Conservation (phyloP, 2,329 filamentous ascomycete species). For the Xylaria sp. region DNA sequence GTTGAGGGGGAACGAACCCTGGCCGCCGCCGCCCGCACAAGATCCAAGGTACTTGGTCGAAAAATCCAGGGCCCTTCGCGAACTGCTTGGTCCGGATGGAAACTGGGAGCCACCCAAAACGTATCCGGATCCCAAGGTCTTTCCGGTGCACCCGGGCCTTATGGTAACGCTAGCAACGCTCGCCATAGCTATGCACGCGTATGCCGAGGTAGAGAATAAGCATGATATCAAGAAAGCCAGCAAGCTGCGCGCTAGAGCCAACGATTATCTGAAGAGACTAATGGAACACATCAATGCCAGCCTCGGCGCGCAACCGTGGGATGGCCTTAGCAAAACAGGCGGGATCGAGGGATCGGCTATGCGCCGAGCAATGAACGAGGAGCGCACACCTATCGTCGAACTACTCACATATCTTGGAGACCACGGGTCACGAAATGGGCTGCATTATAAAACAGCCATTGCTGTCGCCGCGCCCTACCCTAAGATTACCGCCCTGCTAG, state of each 20-base stretch:
- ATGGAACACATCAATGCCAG: not conserved
- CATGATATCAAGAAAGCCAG: not conserved
- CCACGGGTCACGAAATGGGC: not conserved
- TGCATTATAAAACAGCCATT: not conserved
- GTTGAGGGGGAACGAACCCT: not conserved
- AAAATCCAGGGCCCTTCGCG: not conserved
- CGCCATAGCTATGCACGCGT: not conserved
- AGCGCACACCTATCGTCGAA: not conserved
- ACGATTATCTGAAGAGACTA: not conserved
- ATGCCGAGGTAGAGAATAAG: not conserved
- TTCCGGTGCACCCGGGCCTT: not conserved
- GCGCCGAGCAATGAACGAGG: not conserved
- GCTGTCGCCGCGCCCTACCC: not conserved
- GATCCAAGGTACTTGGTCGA: not conserved
- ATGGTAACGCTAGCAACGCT: not conserved
- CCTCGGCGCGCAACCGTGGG: not conserved
- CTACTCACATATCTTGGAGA: not conserved
- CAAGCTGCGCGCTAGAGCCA: not conserved
- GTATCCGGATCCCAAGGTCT: not conserved
- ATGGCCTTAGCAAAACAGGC: not conserved
- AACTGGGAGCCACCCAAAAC: not conserved
- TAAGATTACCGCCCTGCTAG: not conserved
- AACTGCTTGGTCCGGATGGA: not conserved
- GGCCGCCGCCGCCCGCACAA: not conserved
- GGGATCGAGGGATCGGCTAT: not conserved